Conservation (phyloP, 2,329 filamentous ascomycete species). For the Phyllosticta citrichinensis region DNA sequence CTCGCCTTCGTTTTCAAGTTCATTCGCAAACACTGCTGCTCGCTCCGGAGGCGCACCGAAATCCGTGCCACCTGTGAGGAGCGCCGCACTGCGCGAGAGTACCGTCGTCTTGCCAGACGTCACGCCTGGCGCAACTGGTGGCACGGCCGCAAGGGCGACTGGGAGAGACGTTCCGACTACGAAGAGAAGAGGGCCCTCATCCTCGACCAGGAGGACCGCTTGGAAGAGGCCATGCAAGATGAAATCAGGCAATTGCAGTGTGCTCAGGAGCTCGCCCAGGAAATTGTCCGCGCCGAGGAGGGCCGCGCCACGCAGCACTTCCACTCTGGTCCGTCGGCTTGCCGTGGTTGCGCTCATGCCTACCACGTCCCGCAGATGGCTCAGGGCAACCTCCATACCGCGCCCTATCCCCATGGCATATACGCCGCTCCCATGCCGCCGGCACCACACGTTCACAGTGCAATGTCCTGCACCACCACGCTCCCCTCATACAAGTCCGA, state of each 20-base stretch:
- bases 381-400: slow-evolving; percentile 17
- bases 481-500: slow-evolving; percentile 37
- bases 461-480: slow-evolving; percentile 28
- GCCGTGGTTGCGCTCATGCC: not conserved
- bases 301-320: slow-evolving; percentile 14
- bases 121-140: slow-evolving; percentile 44
- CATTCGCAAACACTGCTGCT: slow-evolving; percentile 39
- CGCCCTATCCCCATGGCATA: slow-evolving; percentile 1
- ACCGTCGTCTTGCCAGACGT: slow-evolving; percentile 43
- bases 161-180: slow-evolving; percentile 30
- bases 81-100: slow-evolving; percentile 40
- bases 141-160: slow-evolving; percentile 26
- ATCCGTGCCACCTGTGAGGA: slow-evolving; percentile 45
- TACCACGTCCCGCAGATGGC: not conserved
- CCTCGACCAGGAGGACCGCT: slow-evolving; percentile 35
- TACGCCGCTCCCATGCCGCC: not conserved
- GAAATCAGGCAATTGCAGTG: slow-evolving; percentile 41
- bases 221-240: slow-evolving; percentile 27
- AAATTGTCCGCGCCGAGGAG: slow-evolving; percentile 34
- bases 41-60: slow-evolving; percentile 35
- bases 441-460: slow-evolving; percentile 16
- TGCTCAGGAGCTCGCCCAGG: slow-evolving; percentile 43
- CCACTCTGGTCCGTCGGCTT: not conserved
- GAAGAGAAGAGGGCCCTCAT: slow-evolving; percentile 44
- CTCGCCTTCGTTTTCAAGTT: slow-evolving; percentile 35